Percentiles rank a stretch among this genome's conserved stretches.
Conservation (phyloP, 164 flowering plant species). For the Santalum album region DNA sequence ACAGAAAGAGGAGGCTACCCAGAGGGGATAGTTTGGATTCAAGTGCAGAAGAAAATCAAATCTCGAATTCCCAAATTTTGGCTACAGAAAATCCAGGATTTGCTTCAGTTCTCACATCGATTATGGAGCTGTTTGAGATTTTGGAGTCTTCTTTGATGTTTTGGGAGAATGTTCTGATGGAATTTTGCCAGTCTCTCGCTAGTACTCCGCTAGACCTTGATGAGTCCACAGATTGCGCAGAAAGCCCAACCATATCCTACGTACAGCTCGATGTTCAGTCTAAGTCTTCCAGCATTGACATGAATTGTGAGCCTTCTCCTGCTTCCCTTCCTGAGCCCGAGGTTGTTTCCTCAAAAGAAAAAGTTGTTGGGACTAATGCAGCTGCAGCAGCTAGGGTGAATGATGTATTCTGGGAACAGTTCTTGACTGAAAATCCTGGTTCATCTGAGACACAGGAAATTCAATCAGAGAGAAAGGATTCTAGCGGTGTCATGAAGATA, state of each 20-base stretch:
- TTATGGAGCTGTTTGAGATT: conserved; percentile 23
- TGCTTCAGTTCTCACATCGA: conserved; percentile 10
- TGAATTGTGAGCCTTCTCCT: conserved; percentile 37
- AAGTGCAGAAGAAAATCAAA: conserved; percentile 18
- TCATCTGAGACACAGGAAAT: conserved; percentile 34
- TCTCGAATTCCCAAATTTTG: conserved; percentile 11
- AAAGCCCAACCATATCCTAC: conserved; percentile 29
- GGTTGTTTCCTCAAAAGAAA: conserved; percentile 19
- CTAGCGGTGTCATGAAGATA: conserved; percentile 21
- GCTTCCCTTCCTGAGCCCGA: conserved; percentile 14
- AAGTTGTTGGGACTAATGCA: conserved; percentile 11
- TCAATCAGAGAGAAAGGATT: conserved; percentile 37
- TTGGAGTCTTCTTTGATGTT: conserved; percentile 37
- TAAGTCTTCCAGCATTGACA: conserved; percentile 34
- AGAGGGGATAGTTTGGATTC: conserved; percentile 18
- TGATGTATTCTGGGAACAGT: conserved; percentile 67
- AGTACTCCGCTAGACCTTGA: conserved; percentile 23
- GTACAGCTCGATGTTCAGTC: conserved; percentile 28
- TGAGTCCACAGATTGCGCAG: conserved; percentile 32
- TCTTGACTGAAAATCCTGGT: conserved; percentile 61
- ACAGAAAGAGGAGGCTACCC: conserved; percentile 47
- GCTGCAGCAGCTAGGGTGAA: conserved; percentile 31
- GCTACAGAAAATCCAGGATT: conserved; percentile 18
- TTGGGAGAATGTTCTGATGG: conserved; percentile 41
- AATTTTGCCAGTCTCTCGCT: conserved; percentile 10